phyloP scores from a whole-genome alignment of 768 basidiomycete genomes.

The Mrakia gelida region DNA sequence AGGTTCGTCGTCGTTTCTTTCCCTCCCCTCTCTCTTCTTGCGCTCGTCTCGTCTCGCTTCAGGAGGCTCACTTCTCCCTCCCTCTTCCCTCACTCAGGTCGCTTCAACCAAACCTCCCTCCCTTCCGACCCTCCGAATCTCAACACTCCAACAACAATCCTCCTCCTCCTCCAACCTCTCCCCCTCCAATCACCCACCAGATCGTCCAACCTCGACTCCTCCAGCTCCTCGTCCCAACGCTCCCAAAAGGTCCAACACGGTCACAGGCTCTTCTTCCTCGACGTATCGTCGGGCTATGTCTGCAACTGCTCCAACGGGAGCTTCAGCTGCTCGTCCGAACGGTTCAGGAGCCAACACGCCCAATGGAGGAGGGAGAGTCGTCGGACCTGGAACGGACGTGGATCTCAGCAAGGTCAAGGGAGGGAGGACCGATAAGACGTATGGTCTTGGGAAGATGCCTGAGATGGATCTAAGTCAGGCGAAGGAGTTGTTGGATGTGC shows the following conservation, averaged over 20 bases:
- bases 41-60: conserved; percentile 48
- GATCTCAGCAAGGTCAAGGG: conserved; percentile 13
- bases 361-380: background rate
- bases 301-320: background rate
- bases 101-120: conserved; percentile 41
- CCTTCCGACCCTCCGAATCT: conserved; percentile 75
- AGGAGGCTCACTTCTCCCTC: background rate
- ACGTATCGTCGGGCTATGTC: conserved; percentile 39
- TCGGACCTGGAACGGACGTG: conserved; percentile 26
- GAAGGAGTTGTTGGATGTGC: conserved; percentile 60
- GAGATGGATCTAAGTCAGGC: conserved; percentile 65
- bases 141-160: conserved; percentile 57
- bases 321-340: background rate
- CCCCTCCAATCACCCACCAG: background rate
- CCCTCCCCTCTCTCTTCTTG: conserved; percentile 52
- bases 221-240: conserved; percentile 11
- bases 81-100: conserved; percentile 34
- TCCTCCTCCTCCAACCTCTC: conserved; percentile 50
- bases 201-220: conserved; percentile 21
- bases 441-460: conserved; percentile 71
- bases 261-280: conserved; percentile 35
- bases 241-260: conserved; percentile 29
- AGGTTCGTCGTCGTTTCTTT: conserved; percentile 50
- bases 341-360: conserved; percentile 3
- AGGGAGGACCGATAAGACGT: conserved; percentile 32